Base-by-base conservation (phyloP, 495 filamentous ascomycete genomes). In the Penicillium manginii region DNA sequence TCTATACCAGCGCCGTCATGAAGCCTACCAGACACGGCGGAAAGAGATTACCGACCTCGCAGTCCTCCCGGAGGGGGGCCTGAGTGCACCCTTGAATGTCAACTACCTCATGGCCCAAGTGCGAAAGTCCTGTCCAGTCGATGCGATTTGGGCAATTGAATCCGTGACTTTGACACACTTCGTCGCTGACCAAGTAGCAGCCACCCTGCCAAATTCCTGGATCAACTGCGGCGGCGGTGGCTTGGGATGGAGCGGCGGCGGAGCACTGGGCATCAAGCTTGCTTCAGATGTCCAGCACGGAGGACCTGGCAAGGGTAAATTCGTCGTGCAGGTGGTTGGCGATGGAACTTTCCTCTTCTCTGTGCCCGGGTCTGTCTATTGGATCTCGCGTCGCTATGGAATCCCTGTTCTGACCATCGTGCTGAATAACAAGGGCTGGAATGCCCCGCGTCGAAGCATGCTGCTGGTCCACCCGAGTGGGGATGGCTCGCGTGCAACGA, bases 201-300 rank as follows among this genome's bases (percentile, higher is more conserved):
- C 88, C 11, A 89, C 84, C 14, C 60, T 86, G 2, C 93, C 92
- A 0, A 90, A 92, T 5, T 87, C 86, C 8, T 94, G 91, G 88
- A 87, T 96, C 67, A 96, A 96, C 77, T 98, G 93, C 70, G 93
- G 93, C 14, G 93, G 93, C 32, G 93, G 93, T 35, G 93, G 93
- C 3, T 81, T 97, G 0, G 93, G 93, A 18, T 98, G 93, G 93
- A 93, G 89, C n/a, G 93, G 93, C 19, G 93, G 93, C 45, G 93
- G 84, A 54, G 85, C 90, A 2, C 73, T 96, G 3, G 93, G 93
- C 15, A 91, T 96, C 69, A 96, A 96, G 70, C 82, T 98, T 22
- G 93, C 92, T 5, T 83, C 85, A 0, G 88, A 92, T 52, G 72
- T 71, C 22, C 78, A 88, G 45, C 73, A 80, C 26, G 76, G 71